Base-by-base conservation (phyloP, 1,139 yeast genomes). In the Debaryomyces coudertii region DNA sequence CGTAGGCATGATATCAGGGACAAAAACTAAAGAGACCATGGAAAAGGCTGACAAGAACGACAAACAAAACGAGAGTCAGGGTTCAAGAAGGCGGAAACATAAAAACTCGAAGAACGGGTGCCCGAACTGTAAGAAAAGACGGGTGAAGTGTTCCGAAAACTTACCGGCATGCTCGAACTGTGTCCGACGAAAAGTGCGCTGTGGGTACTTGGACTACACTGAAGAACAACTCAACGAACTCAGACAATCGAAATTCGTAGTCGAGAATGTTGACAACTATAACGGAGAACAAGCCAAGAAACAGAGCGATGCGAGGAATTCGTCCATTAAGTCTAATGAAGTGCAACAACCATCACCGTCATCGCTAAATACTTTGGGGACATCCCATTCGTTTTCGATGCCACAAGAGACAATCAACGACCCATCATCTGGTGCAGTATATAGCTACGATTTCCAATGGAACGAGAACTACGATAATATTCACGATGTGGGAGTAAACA, bases 141-240 rank as follows among this genome's bases (percentile, higher is more conserved):
- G 78, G 43, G 77, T 74, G 46, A 73, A 73, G 53, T 74, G 79
- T 51, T 57, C 68, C 4, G 79, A 74, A 48, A 72, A 72, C 47
- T 57, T 72, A 31, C 79, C 79, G 1, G 61, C 65, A 31, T 74
- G 79, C 50, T 41, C 57, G 42, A 73, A 73, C 52, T 74, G 79
- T 58, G 55, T 71, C 37, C 72, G 72, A 47, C 77, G 73, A 51
- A 69, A 70, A 42, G 70, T 65, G 4, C 61, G 62, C 45, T 74
- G 79, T 59, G 76, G 73, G 1, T 74, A 73, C 50, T 61, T 73
- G 39, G 69, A 68, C 45, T 71, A 65, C 47, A 54, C 70, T 1
- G 64, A 61, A 38, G 71, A 65, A 15, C 72, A 71, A 50, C 49
- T 73, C 7, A 61, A 62, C 11, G 73, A 64, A 44, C 53, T 72